Conservation (phyloP, 805 yeast genomes). For the Pichia manshurica region DNA sequence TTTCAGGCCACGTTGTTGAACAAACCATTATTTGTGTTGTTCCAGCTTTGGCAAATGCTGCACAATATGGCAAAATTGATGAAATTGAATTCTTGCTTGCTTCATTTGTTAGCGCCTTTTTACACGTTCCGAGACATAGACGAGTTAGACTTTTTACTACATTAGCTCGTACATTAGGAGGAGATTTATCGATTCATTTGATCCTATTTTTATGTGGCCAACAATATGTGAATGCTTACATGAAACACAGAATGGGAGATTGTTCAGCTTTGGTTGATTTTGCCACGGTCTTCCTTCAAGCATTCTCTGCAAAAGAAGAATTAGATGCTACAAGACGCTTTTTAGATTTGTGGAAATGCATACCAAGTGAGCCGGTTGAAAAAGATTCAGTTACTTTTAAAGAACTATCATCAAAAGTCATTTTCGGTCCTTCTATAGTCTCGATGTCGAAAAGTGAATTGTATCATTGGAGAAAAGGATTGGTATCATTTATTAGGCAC, state of each 20-base stretch:
- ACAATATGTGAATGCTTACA: constrained; percentile 55
- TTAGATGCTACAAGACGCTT: constrained; percentile 48
- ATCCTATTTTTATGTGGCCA: constrained; percentile 75
- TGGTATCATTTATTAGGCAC: constrained; percentile 53
- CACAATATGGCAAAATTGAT: constrained; percentile 41
- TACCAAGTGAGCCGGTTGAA: constrained; percentile 40
- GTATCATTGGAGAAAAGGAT: constrained; percentile 40
- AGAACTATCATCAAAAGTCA: constrained; percentile 44
- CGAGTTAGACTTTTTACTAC: constrained; percentile 80
- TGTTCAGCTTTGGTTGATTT: constrained; percentile 67
- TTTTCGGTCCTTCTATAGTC: constrained; percentile 58
- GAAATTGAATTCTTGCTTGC: constrained; percentile 81
- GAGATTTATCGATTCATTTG: constrained; percentile 59
- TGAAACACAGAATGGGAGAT: constrained; percentile 58
- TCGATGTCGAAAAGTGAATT: constrained; percentile 46
- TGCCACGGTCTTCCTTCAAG: constrained; percentile 59
- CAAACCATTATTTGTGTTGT: constrained; percentile 85
- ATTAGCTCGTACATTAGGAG: constrained; percentile 68
- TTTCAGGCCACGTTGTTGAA: constrained; percentile 85
- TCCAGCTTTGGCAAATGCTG: constrained; percentile 69
- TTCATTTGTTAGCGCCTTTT: constrained; percentile 90
- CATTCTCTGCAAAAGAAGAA: constrained; percentile 65
- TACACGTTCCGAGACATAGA: constrained; percentile 94
- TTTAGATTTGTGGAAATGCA: constrained; percentile 44
- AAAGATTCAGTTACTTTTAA: constrained; percentile 32